These are phyloP conservation scores for Penicillium sp. DNA, from an alignment of 2,329 filamentous ascomycete genomes.

Conservation along the genomic window DNA sequence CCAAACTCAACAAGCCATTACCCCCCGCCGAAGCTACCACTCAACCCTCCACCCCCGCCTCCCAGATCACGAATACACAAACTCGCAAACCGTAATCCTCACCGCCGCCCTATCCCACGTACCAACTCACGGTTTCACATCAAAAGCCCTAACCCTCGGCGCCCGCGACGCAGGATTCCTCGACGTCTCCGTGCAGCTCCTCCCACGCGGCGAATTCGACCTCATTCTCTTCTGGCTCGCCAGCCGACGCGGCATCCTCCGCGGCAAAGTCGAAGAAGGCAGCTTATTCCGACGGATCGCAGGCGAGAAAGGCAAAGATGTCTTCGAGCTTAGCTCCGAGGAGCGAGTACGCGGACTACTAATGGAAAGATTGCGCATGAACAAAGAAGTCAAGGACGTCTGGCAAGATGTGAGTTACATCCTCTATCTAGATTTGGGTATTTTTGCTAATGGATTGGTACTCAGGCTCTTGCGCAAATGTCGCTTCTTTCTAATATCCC, in stretches of 20 bases:
- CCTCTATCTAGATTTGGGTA: neutral
- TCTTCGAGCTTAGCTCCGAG: constrained; percentile 50
- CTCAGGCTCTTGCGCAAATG: constrained; percentile 83
- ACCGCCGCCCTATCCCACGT: constrained; percentile 77
- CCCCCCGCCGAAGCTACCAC: constrained; percentile 59
- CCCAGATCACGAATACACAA: constrained; percentile 59
- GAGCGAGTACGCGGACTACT: constrained; percentile 70
- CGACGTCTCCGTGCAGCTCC: constrained; percentile 79
- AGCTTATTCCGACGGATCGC: constrained; percentile 25
- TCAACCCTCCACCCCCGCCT: constrained; percentile 68
- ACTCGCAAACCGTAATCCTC: constrained; percentile 73
- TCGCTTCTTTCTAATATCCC: constrained; percentile 78
- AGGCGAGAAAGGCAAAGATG: constrained; percentile 11
- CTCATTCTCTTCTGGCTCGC: constrained; percentile 61
- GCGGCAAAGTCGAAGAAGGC: constrained; percentile 35
- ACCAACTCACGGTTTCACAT: constrained; percentile 79
- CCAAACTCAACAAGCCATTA: constrained; percentile 1
- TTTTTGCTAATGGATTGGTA: constrained; percentile 8
- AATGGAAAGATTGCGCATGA: constrained; percentile 75
- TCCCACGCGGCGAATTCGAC: constrained; percentile 77
- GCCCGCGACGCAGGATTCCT: constrained; percentile 83
- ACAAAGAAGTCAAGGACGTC: constrained; percentile 68
- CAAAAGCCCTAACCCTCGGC: constrained; percentile 70
- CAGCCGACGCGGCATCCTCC: constrained; percentile 41
- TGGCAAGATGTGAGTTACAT: constrained; percentile 78